Evolutionary conservation across 176 grass and related monocot species (phyloP).

Genomic region (Oryza longistaminata): DNA sequence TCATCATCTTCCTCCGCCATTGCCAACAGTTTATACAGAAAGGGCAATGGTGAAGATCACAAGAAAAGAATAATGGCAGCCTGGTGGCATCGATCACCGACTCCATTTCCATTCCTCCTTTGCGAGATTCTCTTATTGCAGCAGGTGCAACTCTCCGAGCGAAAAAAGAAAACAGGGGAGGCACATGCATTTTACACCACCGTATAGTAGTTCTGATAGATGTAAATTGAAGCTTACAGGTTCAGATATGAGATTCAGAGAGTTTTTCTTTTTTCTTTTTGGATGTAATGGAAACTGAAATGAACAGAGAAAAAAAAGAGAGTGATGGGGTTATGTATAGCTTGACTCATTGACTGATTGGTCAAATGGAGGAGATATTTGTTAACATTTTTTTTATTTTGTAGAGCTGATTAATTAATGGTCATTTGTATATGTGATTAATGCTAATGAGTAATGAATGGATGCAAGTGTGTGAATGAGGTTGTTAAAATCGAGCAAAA

Average conservation of each 20-base stretch:
- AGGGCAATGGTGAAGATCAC: not conserved
- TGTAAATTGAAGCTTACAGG: constrained; percentile 46
- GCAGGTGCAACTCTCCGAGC: not conserved
- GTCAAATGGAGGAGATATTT: constrained; percentile 31
- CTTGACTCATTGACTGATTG: constrained; percentile 47
- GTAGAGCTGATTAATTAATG: not conserved
- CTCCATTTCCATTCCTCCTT: not conserved
- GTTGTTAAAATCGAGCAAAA: not conserved
- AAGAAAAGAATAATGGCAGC: not conserved
- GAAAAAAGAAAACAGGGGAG: constrained; percentile 24
- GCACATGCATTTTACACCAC: constrained; percentile 16
- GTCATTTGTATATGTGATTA: not conserved
- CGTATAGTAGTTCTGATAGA: constrained; percentile 20
- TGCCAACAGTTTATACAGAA: not conserved
- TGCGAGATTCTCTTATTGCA: constrained; percentile 32
- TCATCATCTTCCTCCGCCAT: constrained; percentile 12
- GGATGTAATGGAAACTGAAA: constrained; percentile 13
- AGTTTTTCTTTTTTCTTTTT: constrained; percentile 25
- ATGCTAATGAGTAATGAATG: not conserved
- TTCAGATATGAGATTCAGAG: not conserved
- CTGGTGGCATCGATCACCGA: not conserved
- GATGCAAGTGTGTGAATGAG: not conserved
- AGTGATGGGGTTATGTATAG: constrained; percentile 28
- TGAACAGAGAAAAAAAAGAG: not conserved
- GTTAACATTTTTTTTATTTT: constrained; percentile 24